These are phyloP conservation scores for Aurantiochytrium sp. DNA, from an alignment of 108 stramenopile species.

Conservation along the genomic window DNA sequence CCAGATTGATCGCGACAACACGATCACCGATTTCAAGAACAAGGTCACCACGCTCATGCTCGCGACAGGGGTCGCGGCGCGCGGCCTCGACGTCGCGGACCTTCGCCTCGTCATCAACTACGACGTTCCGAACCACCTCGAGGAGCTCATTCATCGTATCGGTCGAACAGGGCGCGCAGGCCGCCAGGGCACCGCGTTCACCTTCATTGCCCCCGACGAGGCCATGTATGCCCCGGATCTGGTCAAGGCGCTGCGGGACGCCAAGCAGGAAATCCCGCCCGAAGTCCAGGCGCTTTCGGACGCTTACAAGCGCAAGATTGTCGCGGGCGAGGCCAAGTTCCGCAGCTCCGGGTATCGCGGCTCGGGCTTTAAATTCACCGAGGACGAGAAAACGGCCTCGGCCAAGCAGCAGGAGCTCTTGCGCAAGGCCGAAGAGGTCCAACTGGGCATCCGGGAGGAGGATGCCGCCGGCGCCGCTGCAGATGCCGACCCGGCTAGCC, in stretches of 20 bases:
- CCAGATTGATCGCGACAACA: slow-evolving; percentile 96
- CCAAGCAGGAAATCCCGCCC: slow-evolving; percentile 75
- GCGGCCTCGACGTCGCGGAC: slow-evolving; percentile 90
- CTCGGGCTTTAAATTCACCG: slow-evolving; percentile 92
- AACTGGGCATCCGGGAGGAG: slow-evolving; percentile 82
- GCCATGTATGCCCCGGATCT: slow-evolving; percentile 90
- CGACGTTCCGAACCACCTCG: slow-evolving; percentile 92
- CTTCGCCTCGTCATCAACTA: slow-evolving; percentile 84
- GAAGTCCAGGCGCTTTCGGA: slow-evolving; percentile 80
- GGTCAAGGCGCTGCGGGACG: slow-evolving; percentile 79
- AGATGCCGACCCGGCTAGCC: slow-evolving; percentile 51
- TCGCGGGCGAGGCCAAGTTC: slow-evolving; percentile 82
- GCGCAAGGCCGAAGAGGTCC: slow-evolving; percentile 66
- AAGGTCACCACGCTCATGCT: slow-evolving; percentile 81
- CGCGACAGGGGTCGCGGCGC: slow-evolving; percentile 85
- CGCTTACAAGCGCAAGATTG: slow-evolving; percentile 82
- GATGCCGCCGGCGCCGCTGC: slow-evolving; percentile 78
- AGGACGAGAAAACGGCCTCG: slow-evolving; percentile 84
- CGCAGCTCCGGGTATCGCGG: slow-evolving; percentile 90
- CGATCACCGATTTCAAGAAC: slow-evolving; percentile 92
- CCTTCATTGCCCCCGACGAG: slow-evolving; percentile 89
- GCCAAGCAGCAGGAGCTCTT: slow-evolving; percentile 69
- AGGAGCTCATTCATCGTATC: slow-evolving; percentile 96
- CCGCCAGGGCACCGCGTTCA: slow-evolving; percentile 87
- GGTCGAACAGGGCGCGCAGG: slow-evolving; percentile 94